A percentile compares a stretch with the other conserved stretches of the same genome.
These are phyloP conservation scores for Rubia balearica DNA, from an alignment of 305 asterid genomes.

Conservation along the genomic window DNA sequence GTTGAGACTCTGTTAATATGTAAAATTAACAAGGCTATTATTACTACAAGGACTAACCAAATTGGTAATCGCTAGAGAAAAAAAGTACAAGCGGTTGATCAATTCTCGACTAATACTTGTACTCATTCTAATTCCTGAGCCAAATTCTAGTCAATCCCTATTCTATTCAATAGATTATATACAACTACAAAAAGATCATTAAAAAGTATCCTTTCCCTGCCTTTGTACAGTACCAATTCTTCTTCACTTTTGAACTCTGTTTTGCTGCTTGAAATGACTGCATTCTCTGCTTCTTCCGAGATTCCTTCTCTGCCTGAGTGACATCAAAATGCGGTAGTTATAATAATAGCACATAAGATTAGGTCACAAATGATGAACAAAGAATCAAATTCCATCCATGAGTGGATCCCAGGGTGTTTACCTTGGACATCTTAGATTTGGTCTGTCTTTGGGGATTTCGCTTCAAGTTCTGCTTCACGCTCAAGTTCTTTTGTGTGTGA, in stretches of 20 bases:
- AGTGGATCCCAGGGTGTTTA: conserved; percentile 18
- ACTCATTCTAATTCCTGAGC: neutral
- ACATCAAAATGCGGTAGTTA: neutral
- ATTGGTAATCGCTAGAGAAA: neutral
- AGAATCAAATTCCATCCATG: neutral
- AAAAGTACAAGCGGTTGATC: neutral
- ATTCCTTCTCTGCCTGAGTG: conserved; percentile 81
- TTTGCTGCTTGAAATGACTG: conserved; percentile 94
- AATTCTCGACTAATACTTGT: neutral
- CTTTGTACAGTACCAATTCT: conserved; percentile 32
- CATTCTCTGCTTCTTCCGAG: conserved; percentile 84
- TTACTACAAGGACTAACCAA: too few relatives aligned
- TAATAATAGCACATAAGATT: neutral
- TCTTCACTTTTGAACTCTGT: conserved; percentile 68
- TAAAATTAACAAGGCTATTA: too few relatives aligned
- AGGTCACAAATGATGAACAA: neutral
- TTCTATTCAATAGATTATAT: conserved; percentile 4
- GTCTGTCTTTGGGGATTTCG: conserved; percentile 86
- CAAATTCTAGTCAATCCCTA: neutral
- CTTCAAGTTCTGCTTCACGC: conserved; percentile 93
- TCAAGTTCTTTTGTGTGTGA: conserved; percentile 56
- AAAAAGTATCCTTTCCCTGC: conserved; percentile 8
- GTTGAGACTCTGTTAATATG: too few relatives aligned
- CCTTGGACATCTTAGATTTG: conserved; percentile 98
- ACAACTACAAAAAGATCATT: conserved; percentile 7